Percentiles rank a stretch among this genome's conserved stretches.
phyloP scores from a whole-genome alignment of 2,329 filamentous ascomycete genomes.

The Hypomyces perniciosus region DNA sequence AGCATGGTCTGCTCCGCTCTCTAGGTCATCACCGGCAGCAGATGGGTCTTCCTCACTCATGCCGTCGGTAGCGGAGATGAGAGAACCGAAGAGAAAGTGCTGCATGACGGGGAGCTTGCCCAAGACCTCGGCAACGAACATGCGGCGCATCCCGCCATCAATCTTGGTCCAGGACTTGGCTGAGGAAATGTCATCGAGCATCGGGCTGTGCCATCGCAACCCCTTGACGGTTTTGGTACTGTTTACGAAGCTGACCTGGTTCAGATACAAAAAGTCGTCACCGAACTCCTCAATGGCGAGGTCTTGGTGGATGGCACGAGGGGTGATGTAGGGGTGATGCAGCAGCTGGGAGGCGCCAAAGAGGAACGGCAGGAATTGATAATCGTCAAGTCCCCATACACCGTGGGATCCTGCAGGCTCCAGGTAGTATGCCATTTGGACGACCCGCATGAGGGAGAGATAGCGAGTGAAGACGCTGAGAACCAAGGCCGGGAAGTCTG shows the following conservation, averaged over 20 bases:
- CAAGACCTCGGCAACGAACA: conserved; percentile 92
- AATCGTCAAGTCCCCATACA: conserved; percentile 96
- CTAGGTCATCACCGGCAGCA: conserved; percentile 41
- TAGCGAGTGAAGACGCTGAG: conserved; percentile 78
- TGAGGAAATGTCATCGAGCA: conserved; percentile 95
- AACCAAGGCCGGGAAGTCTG: conserved; percentile 68
- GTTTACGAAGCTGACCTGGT: conserved; percentile 91
- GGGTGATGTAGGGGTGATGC: conserved; percentile 75
- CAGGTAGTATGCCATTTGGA: conserved; percentile 92
- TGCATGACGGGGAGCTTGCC: conserved; percentile 97
- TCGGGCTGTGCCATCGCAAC: conserved; percentile 91
- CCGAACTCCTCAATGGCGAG: conserved; percentile 82
- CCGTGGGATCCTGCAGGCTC: conserved; percentile 96
- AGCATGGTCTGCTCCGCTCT: conserved; percentile 52
- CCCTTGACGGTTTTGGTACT: conserved; percentile 94
- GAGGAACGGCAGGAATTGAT: conserved; percentile 93
- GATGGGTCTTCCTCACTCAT: conserved; percentile 66
- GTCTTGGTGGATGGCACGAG: conserved; percentile 77
- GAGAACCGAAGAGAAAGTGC: conserved; percentile 87
- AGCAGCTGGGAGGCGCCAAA: conserved; percentile 89
- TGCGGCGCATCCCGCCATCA: conserved; percentile 89
- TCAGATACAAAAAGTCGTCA: conserved; percentile 80
- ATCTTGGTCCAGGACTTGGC: conserved; percentile 89
- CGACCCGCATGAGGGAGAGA: conserved; percentile 74
- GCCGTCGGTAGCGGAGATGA: conserved; percentile 72